Base-by-base conservation (phyloP, 768 basidiomycete species). In the Pisolithus tinctorius region DNA sequence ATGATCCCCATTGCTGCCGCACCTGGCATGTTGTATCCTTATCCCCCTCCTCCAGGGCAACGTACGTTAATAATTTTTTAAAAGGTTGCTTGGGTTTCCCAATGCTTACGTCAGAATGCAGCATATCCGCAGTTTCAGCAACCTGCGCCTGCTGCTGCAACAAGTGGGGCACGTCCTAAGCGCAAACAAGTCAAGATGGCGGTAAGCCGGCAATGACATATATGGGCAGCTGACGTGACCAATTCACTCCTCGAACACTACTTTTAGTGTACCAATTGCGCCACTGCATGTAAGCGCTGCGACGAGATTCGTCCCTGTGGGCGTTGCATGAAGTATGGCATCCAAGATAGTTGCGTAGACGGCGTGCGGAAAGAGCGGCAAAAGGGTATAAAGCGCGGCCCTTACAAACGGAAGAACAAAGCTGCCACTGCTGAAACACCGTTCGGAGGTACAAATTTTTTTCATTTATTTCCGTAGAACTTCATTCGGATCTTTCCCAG, bases 341-440 rank as follows among this genome's bases (percentile, higher is more conserved):
- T 83, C 31, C 73, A 74, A 11, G 71, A 76, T 26, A 65, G 72
- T n/a, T 85, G 83, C 56, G 56, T 74, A 2, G 82, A 85, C 56
- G 81, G 82, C 1, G 69, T 75, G 16, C 70, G 83, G 54, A 85
- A 85, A 61, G 83, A 84, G 63, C 74, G 83, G 51, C 81, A 83
- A 59, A 79, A 78, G 45, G 78, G 78, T 26, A 70, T 80, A 53
- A 80, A 80, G 60, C 75, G 78, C 17, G 78, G 78, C 3, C 80
- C 78, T 2, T 80, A 80, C 62, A 81, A 80, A 55, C 75, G 78
- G 52, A 79, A 79, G 68, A 68, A 60, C 52, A 74, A 75, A 58
- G 40, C 51, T 11, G 7, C 52, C 17, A 51, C 49, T 42, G 34
- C 50, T n/a, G 66, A 63, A 30, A 25, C 61, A 26, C 51, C 70